Conservation (phyloP, 164 flowering plant species). For the Tetracentron sinense region DNA sequence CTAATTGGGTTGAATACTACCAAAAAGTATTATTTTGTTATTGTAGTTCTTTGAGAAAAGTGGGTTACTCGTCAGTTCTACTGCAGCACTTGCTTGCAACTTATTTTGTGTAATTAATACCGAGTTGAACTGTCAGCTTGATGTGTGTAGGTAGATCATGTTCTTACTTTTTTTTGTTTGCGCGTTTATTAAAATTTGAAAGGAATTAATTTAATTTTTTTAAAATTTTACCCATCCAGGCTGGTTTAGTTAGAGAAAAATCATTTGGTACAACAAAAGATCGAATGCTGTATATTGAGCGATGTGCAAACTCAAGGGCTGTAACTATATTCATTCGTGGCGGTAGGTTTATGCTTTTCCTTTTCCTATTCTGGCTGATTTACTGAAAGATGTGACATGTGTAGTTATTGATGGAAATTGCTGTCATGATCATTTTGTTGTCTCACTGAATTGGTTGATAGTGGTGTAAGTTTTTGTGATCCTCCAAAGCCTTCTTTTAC, state of each 20-base stretch:
- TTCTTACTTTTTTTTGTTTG: background rate
- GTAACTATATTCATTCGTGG: constrained; percentile 88
- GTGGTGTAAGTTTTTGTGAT: background rate
- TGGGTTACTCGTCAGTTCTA: too few relatives aligned
- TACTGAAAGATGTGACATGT: background rate
- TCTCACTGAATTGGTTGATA: background rate
- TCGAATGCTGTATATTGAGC: constrained; percentile 92
- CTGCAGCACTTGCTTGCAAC: too few relatives aligned
- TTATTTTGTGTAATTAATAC: too few relatives aligned
- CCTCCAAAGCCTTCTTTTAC: background rate
- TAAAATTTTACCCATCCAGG: constrained; percentile 39
- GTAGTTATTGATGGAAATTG: background rate
- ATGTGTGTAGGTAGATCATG: background rate
- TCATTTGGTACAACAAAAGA: constrained; percentile 97
- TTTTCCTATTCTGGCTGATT: background rate
- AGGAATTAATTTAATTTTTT: background rate
- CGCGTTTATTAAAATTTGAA: background rate
- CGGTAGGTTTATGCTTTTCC: constrained; percentile 42
- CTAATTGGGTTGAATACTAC: too few relatives aligned
- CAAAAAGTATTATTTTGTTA: too few relatives aligned
- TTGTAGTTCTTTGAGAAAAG: too few relatives aligned
- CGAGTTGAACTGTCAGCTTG: too few relatives aligned
- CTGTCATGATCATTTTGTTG: background rate
- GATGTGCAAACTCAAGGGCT: constrained; percentile 94
- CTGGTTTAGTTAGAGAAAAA: constrained; percentile 94